phyloP scores from a whole-genome alignment of 2,329 filamentous ascomycete genomes.

The Hypoxylon sp. region DNA sequence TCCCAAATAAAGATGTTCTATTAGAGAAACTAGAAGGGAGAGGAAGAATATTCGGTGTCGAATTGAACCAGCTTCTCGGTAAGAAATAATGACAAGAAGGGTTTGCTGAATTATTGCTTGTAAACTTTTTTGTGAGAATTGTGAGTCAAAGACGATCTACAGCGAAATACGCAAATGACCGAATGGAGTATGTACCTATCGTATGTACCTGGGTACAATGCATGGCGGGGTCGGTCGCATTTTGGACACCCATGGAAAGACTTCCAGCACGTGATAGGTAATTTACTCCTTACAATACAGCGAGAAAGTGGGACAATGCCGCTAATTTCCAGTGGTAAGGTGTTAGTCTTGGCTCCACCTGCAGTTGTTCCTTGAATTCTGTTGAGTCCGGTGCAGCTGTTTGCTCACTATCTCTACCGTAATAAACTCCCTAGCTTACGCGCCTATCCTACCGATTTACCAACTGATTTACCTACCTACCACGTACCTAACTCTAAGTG shows the following conservation, averaged over 20 bases:
- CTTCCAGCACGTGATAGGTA: conserved; percentile 36
- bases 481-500: conserved; percentile 22
- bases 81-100: not conserved
- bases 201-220: conserved; percentile 16
- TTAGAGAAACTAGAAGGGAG: not conserved
- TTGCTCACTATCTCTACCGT: conserved; percentile 22
- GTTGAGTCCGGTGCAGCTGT: conserved; percentile 26
- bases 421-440: conserved; percentile 32
- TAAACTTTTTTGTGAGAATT: conserved; percentile 24
- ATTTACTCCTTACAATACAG: conserved; percentile 27
- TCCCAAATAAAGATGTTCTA: not conserved
- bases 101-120: conserved; percentile 2
- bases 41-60: not conserved
- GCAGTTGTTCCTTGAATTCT: conserved; percentile 31
- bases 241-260: conserved; percentile 19
- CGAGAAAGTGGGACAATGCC: conserved; percentile 13
- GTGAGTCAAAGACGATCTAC: conserved; percentile 31
- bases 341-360: conserved; percentile 36
- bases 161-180: conserved; percentile 32
- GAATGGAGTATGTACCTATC: conserved; percentile 25
- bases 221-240: conserved; percentile 42
- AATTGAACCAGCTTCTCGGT: not conserved
- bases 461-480: not conserved
- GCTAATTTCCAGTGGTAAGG: conserved; percentile 42
- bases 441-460: conserved; percentile 22